Conservation (phyloP, 768 basidiomycete species). For the Mycena crocata region DNA sequence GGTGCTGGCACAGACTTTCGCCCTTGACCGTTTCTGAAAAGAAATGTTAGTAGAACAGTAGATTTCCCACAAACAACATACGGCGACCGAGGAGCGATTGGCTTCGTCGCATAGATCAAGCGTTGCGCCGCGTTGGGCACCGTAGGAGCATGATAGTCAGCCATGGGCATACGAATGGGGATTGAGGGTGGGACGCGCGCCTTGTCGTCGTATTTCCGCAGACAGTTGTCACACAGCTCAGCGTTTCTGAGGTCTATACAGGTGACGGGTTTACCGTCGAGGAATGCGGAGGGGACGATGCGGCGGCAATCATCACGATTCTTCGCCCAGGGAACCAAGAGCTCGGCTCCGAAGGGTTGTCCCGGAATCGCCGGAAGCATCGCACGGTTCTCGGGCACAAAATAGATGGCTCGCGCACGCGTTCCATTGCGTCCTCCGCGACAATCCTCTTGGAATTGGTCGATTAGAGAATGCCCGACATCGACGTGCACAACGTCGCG, state of each 20-base stretch:
- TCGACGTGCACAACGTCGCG: conserved; percentile 1
- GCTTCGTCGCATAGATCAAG: no score
- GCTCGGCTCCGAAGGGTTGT: background rate
- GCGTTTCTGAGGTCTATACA: background rate
- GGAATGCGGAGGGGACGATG: background rate
- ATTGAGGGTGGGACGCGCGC: no score
- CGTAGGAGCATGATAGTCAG: no score
- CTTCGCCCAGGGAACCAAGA: background rate
- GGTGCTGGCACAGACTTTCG: no score
- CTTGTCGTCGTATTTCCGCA: no score
- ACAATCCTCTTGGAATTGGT: conserved; percentile 6
- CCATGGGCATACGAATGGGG: no score
- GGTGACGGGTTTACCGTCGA: background rate
- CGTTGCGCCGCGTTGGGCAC: no score
- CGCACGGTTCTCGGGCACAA: background rate
- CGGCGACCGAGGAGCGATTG: no score
- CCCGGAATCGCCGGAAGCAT: background rate
- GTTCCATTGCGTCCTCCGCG: background rate
- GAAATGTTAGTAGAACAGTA: no score
- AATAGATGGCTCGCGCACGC: background rate
- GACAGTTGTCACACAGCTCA: no score
- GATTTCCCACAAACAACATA: no score
- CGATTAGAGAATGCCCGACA: background rate
- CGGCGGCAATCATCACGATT: background rate
- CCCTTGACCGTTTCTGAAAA: no score